A percentile compares a stretch with the other conserved stretches of the same genome.
Conservation (phyloP, 164 flowering plant genomes). For the Macadamia tetraphylla region DNA sequence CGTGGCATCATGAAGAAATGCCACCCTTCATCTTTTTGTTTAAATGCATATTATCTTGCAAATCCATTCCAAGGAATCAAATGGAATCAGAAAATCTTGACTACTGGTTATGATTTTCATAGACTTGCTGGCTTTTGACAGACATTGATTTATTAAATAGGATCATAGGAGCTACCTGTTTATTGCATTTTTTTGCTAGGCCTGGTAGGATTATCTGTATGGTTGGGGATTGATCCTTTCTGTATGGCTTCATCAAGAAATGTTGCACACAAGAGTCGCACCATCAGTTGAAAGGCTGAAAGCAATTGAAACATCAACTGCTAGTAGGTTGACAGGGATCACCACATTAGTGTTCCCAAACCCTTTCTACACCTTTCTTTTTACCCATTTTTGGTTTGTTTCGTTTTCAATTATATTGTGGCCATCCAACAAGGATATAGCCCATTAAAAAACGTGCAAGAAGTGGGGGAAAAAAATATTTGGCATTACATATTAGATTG, state of each 20-base stretch:
- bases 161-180: background rate
- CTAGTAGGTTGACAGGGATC: background rate
- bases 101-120: no score
- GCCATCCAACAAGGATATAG: background rate
- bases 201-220: background rate
- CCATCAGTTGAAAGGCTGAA: background rate
- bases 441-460: background rate
- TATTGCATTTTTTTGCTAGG: background rate
- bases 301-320: background rate
- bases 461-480: background rate
- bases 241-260: background rate
- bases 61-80: no score
- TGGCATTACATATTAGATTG: no score
- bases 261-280: background rate
- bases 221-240: background rate
- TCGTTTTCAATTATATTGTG: background rate
- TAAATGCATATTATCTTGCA: no score
- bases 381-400: background rate
- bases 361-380: background rate
- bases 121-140: background rate
- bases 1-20: no score
- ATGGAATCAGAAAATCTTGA: no score
- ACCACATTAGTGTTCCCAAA: background rate
- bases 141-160: background rate
- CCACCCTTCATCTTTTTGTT: no score